A percentile compares a stretch with the other conserved stretches of the same genome.
Evolutionary conservation across 2,329 filamentous ascomycete genomes (phyloP).

Genomic region (Colletotrichum sp.): DNA sequence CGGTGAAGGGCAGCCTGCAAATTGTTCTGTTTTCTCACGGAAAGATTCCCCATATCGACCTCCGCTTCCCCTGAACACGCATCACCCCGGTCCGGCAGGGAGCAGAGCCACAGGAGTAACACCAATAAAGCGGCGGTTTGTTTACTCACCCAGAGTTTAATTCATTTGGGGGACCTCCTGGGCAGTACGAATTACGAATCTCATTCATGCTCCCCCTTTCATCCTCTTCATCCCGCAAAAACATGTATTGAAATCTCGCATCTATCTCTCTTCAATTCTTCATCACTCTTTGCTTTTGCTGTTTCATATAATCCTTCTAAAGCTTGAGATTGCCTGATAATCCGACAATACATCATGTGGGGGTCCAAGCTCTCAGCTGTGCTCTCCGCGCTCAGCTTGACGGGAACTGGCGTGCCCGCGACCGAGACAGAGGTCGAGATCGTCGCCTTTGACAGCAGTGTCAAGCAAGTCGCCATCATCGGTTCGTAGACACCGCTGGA

Average conservation of each 20-base stretch:
- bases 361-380: constrained; percentile 23
- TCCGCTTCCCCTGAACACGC: not conserved
- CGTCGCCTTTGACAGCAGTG: not conserved
- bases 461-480: constrained; percentile 32
- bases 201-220: not conserved
- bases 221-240: not conserved
- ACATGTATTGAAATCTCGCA: not conserved
- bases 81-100: not conserved
- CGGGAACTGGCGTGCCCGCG: constrained; percentile 10
- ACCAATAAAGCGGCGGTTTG: constrained; percentile 17
- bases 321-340: not conserved
- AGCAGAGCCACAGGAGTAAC: not conserved
- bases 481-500: constrained; percentile 25
- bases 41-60: not conserved
- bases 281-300: not conserved
- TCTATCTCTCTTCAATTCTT: not conserved
- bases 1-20: rapidly evolving
- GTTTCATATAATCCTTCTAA: not conserved
- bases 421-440: constrained; percentile 4
- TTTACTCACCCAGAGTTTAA: constrained; percentile 18
- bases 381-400: constrained; percentile 23
- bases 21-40: not conserved
- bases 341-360: constrained; percentile 4
- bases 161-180: constrained; percentile 3
- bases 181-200: not conserved